phyloP scores from a whole-genome alignment of 2,329 filamentous ascomycete species.

The Tolypocladium ophioglossoides region DNA sequence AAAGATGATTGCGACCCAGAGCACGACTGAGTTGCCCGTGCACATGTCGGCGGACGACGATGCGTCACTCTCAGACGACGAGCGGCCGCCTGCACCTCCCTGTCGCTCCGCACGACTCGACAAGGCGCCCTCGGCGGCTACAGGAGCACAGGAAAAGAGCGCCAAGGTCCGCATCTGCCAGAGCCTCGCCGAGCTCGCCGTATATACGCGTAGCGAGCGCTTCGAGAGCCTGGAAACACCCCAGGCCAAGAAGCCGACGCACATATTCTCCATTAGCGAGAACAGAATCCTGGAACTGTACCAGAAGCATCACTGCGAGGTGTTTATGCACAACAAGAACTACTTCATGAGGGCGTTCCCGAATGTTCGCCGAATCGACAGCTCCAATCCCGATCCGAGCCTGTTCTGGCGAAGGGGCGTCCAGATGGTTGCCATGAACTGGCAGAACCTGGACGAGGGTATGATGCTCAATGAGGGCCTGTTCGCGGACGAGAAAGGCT shows the following conservation, averaged over 20 bases:
- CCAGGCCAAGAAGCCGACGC: conserved; percentile 44
- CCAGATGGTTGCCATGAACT: conserved; percentile 96
- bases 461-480: conserved; percentile 98
- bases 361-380: conserved; percentile 64
- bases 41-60: conserved; percentile 22
- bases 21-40: conserved; percentile 9
- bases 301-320: conserved; percentile 55
- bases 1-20: conserved; percentile 18
- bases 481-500: conserved; percentile 80
- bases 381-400: conserved; percentile 90
- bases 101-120: neutral
- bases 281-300: conserved; percentile 53
- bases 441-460: conserved; percentile 87
- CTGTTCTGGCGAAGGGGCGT: conserved; percentile 88
- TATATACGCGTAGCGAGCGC: conserved; percentile 80
- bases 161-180: conserved; percentile 55
- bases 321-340: conserved; percentile 79
- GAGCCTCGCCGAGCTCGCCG: conserved; percentile 60
- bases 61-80: conserved; percentile 33
- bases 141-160: conserved; percentile 10
- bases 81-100: conserved; percentile 13
- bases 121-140: conserved; percentile 1
- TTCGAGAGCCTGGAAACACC: conserved; percentile 64
- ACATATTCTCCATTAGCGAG: conserved; percentile 87
- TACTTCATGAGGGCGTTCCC: conserved; percentile 92